phyloP scores from a whole-genome alignment of 1,284 basidiomycete genomes.

The Vanrija humicola region DNA sequence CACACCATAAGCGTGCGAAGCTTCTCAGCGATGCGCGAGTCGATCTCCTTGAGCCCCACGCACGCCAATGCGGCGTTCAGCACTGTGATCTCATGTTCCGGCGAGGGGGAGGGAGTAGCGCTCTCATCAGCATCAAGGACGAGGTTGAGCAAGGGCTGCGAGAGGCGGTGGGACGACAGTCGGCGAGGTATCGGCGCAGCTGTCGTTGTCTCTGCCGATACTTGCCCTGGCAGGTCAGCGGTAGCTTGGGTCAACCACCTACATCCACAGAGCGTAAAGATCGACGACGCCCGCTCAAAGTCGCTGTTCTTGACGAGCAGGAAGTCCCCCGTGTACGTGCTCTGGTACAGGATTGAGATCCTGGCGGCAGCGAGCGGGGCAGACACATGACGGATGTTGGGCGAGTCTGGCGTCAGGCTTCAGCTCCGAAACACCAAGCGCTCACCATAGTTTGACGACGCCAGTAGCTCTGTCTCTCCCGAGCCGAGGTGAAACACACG shows the following conservation, averaged over 20 bases:
- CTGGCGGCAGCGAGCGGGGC: slow-evolving; percentile 71
- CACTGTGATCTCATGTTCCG: slow-evolving; percentile 33
- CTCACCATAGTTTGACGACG: slow-evolving; percentile 35
- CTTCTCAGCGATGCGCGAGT: slow-evolving; percentile 19
- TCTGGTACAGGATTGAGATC: slow-evolving; percentile 79
- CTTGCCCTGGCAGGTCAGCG: slow-evolving; percentile 20
- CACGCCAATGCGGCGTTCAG: slow-evolving; percentile 34
- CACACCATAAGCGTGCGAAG: slow-evolving; percentile 38
- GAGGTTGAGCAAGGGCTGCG: not conserved
- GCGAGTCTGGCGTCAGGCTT: slow-evolving; percentile 32
- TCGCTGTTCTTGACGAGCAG: slow-evolving; percentile 57
- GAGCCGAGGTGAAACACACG: slow-evolving; percentile 43
- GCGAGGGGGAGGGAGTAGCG: slow-evolving; percentile 1
- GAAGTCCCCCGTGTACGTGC: slow-evolving; percentile 78
- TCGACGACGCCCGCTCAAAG: slow-evolving; percentile 29
- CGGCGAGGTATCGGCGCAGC: slow-evolving; percentile 11
- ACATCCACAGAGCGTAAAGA: slow-evolving; percentile 41
- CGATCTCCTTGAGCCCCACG: slow-evolving; percentile 28
- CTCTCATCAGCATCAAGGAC: not conserved
- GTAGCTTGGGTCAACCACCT: not conserved
- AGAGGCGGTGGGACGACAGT: slow-evolving; percentile 21
- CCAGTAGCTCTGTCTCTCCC: slow-evolving; percentile 29
- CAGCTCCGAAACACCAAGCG: not conserved
- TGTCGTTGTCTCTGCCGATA: slow-evolving; percentile 12
- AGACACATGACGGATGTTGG: slow-evolving; percentile 65